Conservation (phyloP, 2,329 filamentous ascomycete genomes). For the Hymenoscyphus infarciens region DNA sequence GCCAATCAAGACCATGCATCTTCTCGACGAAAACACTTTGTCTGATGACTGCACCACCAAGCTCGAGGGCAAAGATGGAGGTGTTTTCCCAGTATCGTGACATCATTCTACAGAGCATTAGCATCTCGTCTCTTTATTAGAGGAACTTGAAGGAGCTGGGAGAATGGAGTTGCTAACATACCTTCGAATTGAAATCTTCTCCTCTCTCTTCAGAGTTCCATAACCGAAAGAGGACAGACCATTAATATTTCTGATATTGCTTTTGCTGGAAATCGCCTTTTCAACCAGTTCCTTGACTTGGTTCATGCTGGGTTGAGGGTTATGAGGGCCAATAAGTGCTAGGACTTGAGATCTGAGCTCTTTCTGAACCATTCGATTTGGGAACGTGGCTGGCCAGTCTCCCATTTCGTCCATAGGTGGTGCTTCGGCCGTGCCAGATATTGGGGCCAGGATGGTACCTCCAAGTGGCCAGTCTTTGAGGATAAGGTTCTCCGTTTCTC, state of each 20-base stretch:
- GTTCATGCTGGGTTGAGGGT: conserved; percentile 44
- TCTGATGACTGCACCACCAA: conserved; percentile 61
- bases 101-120: conserved; percentile 52
- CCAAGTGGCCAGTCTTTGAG: conserved; percentile 54
- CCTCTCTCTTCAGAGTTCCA: conserved; percentile 27
- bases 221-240: conserved; percentile 22
- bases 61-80: conserved; percentile 61
- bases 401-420: conserved; percentile 25
- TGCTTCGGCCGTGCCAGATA: conserved; percentile 47
- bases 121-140: not conserved
- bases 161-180: not conserved
- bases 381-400: conserved; percentile 45
- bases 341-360: conserved; percentile 43
- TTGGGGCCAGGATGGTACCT: conserved; percentile 59
- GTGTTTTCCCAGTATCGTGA: conserved; percentile 65
- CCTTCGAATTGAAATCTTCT: conserved; percentile 49
- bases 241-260: conserved; percentile 42
- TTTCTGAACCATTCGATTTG: conserved; percentile 53
- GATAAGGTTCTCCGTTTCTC: conserved; percentile 51
- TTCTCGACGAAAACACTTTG: conserved; percentile 67
- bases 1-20: conserved; percentile 75
- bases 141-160: not conserved
- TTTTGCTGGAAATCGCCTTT: conserved; percentile 38
- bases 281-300: conserved; percentile 51
- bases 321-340: conserved; percentile 36